phyloP scores from a whole-genome alignment of 2,329 filamentous ascomycete genomes.

The Tolypocladium pustulatum region DNA sequence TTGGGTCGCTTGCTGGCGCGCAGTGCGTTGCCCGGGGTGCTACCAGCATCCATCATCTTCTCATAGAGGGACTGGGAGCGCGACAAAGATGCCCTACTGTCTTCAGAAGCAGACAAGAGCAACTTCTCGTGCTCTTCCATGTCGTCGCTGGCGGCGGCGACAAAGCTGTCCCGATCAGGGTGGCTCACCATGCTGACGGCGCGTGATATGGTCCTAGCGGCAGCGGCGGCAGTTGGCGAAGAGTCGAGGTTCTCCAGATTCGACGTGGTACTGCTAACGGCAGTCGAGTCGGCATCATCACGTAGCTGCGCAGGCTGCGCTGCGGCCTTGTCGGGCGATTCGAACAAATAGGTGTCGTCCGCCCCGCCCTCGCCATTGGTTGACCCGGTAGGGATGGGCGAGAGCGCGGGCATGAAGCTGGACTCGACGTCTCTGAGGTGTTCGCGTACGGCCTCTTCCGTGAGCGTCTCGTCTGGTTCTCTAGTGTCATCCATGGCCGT shows the following conservation, averaged over 20 bases:
- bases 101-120: constrained; percentile 17
- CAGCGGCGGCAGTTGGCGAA: constrained; percentile 45
- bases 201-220: constrained; percentile 41
- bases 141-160: constrained; percentile 2
- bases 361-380: constrained; percentile 26
- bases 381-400: constrained; percentile 40
- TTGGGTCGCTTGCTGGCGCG: constrained; percentile 37
- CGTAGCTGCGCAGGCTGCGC: constrained; percentile 1
- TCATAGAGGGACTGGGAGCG: constrained; percentile 21
- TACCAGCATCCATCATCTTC: constrained; percentile 30
- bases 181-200: constrained; percentile 35
- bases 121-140: constrained; percentile 17
- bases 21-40: constrained; percentile 35
- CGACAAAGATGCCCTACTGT: constrained; percentile 14
- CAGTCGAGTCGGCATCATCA: constrained; percentile 14
- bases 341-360: constrained; percentile 53
- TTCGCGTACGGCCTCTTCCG: constrained; percentile 41
- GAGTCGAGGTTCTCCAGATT: constrained; percentile 43
- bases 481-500: constrained; percentile 23
- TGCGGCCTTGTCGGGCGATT: constrained; percentile 28
- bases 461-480: constrained; percentile 33
- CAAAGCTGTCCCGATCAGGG: constrained; percentile 5
- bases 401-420: constrained; percentile 50
- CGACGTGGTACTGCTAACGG: constrained; percentile 33
- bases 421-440: constrained; percentile 56